Percentiles rank a stretch among this genome's conserved stretches.
Evolutionary conservation across 805 yeast genomes (phyloP).

Genomic region (Wickerhamomyces bovis): DNA sequence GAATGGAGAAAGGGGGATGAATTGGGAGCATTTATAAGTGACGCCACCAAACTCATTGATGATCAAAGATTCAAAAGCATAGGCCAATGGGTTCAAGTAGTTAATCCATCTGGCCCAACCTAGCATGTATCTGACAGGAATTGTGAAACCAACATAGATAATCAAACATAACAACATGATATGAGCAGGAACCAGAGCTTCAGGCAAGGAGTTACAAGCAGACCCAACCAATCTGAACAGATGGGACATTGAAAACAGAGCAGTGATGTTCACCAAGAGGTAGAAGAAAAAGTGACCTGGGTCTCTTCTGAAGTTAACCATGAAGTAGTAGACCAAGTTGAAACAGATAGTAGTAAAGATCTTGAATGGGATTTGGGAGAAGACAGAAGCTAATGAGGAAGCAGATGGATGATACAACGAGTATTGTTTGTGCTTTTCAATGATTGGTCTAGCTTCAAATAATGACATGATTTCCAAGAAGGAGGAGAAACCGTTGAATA

Average conservation of each 20-base stretch:
- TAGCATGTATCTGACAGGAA: conserved; percentile 47
- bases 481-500: conserved; percentile 54
- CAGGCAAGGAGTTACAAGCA: conserved; percentile 35
- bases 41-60: conserved; percentile 44
- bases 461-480: conserved; percentile 48
- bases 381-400: conserved; percentile 57
- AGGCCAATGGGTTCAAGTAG: conserved; percentile 49
- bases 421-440: conserved; percentile 64
- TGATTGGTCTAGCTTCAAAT: conserved; percentile 52
- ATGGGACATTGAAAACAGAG: conserved; percentile 47
- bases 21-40: conserved; percentile 38
- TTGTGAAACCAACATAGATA: conserved; percentile 48
- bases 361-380: conserved; percentile 62
- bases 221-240: conserved; percentile 48
- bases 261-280: conserved; percentile 32
- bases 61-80: conserved; percentile 50
- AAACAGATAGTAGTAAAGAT: conserved; percentile 38
- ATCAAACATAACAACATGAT: conserved; percentile 38
- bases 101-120: conserved; percentile 62
- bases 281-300: conserved; percentile 53
- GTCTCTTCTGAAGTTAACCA: conserved; percentile 41
- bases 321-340: conserved; percentile 47
- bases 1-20: too few species aligned
- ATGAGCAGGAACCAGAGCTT: conserved; percentile 53
- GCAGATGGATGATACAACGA: conserved; percentile 70